phyloP scores from a whole-genome alignment of 768 basidiomycete genomes.

The Dacryopinax primogenitus region DNA sequence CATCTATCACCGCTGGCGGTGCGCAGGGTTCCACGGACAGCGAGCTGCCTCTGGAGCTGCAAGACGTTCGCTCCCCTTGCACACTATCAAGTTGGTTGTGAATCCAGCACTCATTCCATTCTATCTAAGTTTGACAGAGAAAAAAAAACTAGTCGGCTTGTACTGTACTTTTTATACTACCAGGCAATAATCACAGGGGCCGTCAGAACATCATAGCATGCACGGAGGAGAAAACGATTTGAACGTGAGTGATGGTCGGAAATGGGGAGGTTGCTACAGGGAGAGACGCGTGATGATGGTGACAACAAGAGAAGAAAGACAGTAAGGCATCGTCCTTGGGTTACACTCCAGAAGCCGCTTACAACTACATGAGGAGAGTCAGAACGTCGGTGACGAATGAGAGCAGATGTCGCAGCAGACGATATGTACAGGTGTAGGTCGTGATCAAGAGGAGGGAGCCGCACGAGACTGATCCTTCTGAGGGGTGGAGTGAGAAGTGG shows the following conservation, averaged over 20 bases:
- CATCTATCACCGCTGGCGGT: not conserved
- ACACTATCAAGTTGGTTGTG: not conserved
- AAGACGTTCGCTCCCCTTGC: not conserved
- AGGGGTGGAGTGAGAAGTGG: not conserved
- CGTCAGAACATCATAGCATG: not conserved
- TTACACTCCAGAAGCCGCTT: conserved; percentile 5
- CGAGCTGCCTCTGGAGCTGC: not conserved
- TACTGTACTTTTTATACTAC: conserved; percentile 7
- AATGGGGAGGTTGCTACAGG: not conserved
- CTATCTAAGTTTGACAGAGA: not conserved
- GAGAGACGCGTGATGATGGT: conserved; percentile 4
- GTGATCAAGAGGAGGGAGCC: conserved; percentile 2
- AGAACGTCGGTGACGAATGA: not conserved
- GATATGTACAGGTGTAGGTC: not conserved
- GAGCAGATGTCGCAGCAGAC: not conserved
- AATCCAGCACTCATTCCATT: not conserved
- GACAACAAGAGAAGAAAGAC: conserved; percentile 2
- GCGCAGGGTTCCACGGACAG: not conserved
- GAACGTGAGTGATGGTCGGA: not conserved
- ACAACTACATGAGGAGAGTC: not conserved
- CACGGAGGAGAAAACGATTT: not conserved
- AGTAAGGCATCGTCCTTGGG: conserved; percentile 8
- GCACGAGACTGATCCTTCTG: conserved; percentile 5
- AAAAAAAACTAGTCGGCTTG: not conserved
- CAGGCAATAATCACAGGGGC: not conserved